Conservation (phyloP, 306 rosid species). For the Lathyrus tuberosus region DNA sequence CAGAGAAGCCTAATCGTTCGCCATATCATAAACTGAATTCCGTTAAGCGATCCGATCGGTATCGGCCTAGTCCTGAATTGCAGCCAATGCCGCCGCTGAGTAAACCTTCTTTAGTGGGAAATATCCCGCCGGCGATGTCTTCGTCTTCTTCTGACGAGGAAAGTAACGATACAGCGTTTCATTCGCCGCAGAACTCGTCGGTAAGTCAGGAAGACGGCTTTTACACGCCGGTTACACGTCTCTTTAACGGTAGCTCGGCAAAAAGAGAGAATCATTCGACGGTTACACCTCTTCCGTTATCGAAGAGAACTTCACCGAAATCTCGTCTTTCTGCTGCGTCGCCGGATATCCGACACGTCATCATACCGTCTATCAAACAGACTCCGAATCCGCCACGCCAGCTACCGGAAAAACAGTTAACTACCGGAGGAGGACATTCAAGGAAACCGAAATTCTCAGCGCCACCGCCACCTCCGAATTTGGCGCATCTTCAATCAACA, state of each 20-base stretch:
- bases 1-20: slow-evolving; percentile 47
- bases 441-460: slow-evolving; percentile 66
- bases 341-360: slow-evolving; percentile 52
- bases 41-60: slow-evolving; percentile 76
- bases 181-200: slow-evolving; percentile 77
- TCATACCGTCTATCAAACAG: slow-evolving; percentile 50
- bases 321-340: slow-evolving; percentile 57
- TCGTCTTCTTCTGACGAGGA: slow-evolving; percentile 60
- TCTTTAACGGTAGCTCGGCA: slow-evolving; percentile 49
- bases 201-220: slow-evolving; percentile 61
- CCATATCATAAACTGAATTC: slow-evolving; percentile 80
- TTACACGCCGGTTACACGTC: slow-evolving; percentile 72
- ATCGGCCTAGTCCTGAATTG: slow-evolving; percentile 91
- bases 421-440: slow-evolving; percentile 38
- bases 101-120: slow-evolving; percentile 47
- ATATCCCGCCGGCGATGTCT: slow-evolving; percentile 51
- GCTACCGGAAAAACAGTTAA: slow-evolving; percentile 18
- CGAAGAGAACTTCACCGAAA: slow-evolving; percentile 82
- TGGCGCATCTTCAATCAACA: slow-evolving; percentile 62
- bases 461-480: slow-evolving; percentile 73
- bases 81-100: slow-evolving; percentile 87
- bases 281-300: slow-evolving; percentile 50
- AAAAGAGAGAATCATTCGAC: slow-evolving; percentile 33
- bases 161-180: slow-evolving; percentile 67
- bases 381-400: slow-evolving; percentile 45